Evolutionary conservation across 306 rosid genomes (phyloP).

Genomic region (Cucurbita moschata): DNA sequence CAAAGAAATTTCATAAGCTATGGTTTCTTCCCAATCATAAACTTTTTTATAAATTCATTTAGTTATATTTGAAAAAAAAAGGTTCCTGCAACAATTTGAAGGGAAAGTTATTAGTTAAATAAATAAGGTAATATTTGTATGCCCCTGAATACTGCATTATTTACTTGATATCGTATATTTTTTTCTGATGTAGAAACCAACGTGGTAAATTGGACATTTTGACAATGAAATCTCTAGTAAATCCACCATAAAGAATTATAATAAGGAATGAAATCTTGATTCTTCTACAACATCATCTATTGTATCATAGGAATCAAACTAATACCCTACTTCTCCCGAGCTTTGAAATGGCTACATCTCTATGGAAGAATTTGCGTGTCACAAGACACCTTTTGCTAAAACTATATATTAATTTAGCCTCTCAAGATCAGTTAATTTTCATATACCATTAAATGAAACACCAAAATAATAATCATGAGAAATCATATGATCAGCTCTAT

Average conservation of each 20-base stretch:
- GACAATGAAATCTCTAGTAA: background rate
- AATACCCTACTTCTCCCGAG: background rate
- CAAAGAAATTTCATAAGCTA: background rate
- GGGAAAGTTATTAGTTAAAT: background rate
- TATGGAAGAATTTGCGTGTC: background rate
- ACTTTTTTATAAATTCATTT: background rate
- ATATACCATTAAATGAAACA: background rate
- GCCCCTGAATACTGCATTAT: background rate
- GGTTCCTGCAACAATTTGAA: background rate
- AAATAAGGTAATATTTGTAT: background rate
- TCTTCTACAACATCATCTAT: background rate
- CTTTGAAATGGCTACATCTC: background rate
- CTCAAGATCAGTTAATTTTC: background rate
- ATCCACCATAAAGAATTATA: background rate
- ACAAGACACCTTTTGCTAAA: background rate
- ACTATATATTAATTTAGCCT: background rate
- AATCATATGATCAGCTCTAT: background rate
- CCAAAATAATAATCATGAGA: background rate
- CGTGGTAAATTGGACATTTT: background rate
- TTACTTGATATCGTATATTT: background rate
- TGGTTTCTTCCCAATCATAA: background rate
- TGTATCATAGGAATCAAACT: background rate
- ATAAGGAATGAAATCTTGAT: background rate
- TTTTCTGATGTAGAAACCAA: background rate
- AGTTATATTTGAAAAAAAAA: background rate